phyloP scores from a whole-genome alignment of 2,329 filamentous ascomycete species.

The Plectosphaerella sp. region DNA sequence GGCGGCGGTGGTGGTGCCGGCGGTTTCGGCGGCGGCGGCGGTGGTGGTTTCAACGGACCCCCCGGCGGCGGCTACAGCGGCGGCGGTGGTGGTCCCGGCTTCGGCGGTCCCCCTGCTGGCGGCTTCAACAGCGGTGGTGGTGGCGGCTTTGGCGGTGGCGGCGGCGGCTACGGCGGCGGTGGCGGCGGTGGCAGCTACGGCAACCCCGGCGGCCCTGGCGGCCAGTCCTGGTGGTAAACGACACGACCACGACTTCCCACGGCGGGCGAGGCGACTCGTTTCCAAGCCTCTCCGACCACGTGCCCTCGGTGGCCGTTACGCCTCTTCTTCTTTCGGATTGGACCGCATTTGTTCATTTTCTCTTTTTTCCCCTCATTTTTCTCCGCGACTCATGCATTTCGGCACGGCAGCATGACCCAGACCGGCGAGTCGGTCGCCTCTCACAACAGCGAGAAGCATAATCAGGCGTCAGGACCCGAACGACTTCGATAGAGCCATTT shows the following conservation, averaged over 20 bases:
- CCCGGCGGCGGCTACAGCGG: slow-evolving; percentile 29
- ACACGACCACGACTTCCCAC: not conserved
- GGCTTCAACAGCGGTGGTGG: slow-evolving; percentile 33
- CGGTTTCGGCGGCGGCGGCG: slow-evolving; percentile 39
- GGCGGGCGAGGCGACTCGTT: slow-evolving; percentile 1
- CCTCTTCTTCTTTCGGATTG: slow-evolving; percentile 5
- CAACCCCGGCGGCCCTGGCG: slow-evolving; percentile 60
- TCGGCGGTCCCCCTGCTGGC: slow-evolving; percentile 33
- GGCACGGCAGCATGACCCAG: slow-evolving; percentile 30
- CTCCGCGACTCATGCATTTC: slow-evolving; percentile 7
- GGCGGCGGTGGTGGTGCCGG: slow-evolving; percentile 49
- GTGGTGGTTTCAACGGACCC: slow-evolving; percentile 35
- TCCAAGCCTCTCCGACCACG: not conserved
- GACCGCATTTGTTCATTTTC: slow-evolving; percentile 14
- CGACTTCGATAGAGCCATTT: slow-evolving; percentile 16
- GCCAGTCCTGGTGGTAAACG: slow-evolving; percentile 66
- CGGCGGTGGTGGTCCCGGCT: slow-evolving; percentile 37
- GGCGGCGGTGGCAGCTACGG: slow-evolving; percentile 56
- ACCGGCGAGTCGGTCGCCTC: slow-evolving; percentile 19
- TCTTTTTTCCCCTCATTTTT: slow-evolving; percentile 22
- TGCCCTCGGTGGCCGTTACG: slow-evolving; percentile 27
- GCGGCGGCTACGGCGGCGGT: slow-evolving; percentile 33
- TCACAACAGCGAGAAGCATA: slow-evolving; percentile 24
- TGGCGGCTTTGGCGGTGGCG: slow-evolving; percentile 33
- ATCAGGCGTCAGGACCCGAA: slow-evolving; percentile 27